phyloP scores from a whole-genome alignment of 2,329 filamentous ascomycete genomes.

The Penicillium sp. region DNA sequence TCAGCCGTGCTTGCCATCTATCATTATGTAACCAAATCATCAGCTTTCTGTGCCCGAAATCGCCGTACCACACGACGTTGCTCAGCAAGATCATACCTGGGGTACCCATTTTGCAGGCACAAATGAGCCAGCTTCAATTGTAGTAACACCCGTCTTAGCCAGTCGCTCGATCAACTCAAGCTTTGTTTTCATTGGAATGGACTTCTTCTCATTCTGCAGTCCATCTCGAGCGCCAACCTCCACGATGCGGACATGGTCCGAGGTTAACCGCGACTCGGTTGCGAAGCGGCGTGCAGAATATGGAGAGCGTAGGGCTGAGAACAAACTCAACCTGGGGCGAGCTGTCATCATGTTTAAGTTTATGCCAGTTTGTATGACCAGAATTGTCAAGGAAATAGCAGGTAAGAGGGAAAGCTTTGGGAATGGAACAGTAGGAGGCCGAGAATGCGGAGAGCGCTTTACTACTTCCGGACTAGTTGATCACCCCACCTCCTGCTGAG shows the following conservation, averaged over 20 bases:
- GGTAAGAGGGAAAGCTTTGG: neutral
- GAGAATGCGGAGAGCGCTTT: slow-evolving; percentile 32
- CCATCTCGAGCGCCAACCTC: slow-evolving; percentile 55
- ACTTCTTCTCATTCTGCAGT: slow-evolving; percentile 52
- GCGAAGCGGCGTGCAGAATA: slow-evolving; percentile 30
- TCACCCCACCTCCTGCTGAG: slow-evolving; percentile 13
- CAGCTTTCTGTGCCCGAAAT: neutral
- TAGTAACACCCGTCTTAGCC: slow-evolving; percentile 48
- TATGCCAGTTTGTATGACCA: neutral
- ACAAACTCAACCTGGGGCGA: slow-evolving; percentile 28
- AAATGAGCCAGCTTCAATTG: slow-evolving; percentile 54
- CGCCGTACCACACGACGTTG: neutral
- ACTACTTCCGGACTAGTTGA: slow-evolving; percentile 15
- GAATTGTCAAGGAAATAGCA: neutral
- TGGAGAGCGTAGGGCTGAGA: slow-evolving; percentile 27
- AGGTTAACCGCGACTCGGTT: slow-evolving; percentile 42
- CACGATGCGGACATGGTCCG: slow-evolving; percentile 52
- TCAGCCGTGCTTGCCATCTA: slow-evolving; percentile 65
- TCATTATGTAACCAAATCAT: neutral
- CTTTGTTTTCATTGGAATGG: slow-evolving; percentile 49
- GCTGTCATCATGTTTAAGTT: slow-evolving; percentile 19
- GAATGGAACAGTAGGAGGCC: slow-evolving; percentile 9
- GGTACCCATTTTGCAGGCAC: slow-evolving; percentile 56
- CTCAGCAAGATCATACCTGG: slow-evolving; percentile 40
- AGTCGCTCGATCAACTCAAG: slow-evolving; percentile 49